Evolutionary conservation across 768 basidiomycete species (phyloP), one percentile per base, ranked within the genome.

Genomic region (Auricularia sp.): DNA sequence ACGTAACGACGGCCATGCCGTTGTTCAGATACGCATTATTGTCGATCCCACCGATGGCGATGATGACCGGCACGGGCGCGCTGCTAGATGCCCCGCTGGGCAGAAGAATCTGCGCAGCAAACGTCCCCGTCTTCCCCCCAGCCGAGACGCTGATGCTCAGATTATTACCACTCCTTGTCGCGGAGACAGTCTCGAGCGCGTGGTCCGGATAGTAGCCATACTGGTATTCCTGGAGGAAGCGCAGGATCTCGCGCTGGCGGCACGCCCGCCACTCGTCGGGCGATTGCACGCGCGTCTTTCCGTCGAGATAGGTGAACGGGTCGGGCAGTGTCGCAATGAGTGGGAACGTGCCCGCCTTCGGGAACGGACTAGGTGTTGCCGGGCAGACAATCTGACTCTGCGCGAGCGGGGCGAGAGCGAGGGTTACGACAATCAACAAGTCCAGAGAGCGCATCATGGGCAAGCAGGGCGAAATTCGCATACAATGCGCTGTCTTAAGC

Each of bases 121-220:
- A 64, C 29, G 44, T 29, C 1, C 47, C 54, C 4, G 54, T 51
- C 5, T 51, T 45, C 4, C 54, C 42, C 3, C 54, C 54, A 14
- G 36, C 54, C 47, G 16, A 7, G 44, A 64, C 54, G 21, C n/a
- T 64, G 39, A 62, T 47, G 29, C 39, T 62, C 35, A 62, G 21
- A 7, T n/a, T 61, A 21, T 61, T 61, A 13, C 59, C 59, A 29
- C 18, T 35, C 13, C 59, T 14, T 21, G 59, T 61, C 34, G 59
- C 59, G 18, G 59, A 21, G n/a, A 61, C 35, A 18, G 39, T 51
- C 21, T 51, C 47, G 47, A 51, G 47, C 47, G 47, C 14, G 36
- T 54, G 45, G 63, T 54, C 63, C 24, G 63, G 63, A 24, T 64
- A 64, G 47, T 54, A 64, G 4, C 63, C 63, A 35, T 64, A 64